phyloP scores from a whole-genome alignment of 352 stramenopile species.

The Pelagophyceae sp. region DNA sequence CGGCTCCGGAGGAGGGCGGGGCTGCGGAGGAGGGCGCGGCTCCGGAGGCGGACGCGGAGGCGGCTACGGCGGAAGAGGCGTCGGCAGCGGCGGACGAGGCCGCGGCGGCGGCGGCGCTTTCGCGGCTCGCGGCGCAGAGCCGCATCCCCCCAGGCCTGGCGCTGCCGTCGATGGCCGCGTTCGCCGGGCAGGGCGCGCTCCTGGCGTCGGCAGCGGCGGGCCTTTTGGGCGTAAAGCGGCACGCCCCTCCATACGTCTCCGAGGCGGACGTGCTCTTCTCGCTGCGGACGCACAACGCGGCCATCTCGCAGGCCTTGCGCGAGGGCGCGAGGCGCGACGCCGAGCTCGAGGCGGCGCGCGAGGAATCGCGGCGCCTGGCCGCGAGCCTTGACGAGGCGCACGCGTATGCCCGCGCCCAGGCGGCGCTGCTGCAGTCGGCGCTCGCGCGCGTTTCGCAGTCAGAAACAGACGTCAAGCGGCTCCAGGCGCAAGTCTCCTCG shows the following conservation, averaged over 20 bases:
- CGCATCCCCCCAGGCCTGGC: too few species aligned
- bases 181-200: too few species aligned
- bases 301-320: background rate
- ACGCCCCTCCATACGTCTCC: background rate
- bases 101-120: too few species aligned
- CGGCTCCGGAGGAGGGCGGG: too few species aligned
- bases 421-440: background rate
- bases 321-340: background rate
- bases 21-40: too few species aligned
- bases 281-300: background rate
- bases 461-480: background rate
- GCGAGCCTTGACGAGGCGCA: background rate
- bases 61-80: too few species aligned
- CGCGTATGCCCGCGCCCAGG: background rate
- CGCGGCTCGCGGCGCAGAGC: too few species aligned
- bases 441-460: background rate
- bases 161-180: too few species aligned
- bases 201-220: too few species aligned
- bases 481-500: background rate
- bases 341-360: background rate
- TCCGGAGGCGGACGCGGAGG: too few species aligned
- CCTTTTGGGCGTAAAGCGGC: background rate
- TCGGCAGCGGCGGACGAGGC: too few species aligned
- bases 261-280: background rate
- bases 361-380: background rate